A percentile compares a stretch with the other conserved stretches of the same genome.
Evolutionary conservation across 176 grass and related monocot genomes (phyloP).

Genomic region (Aechmea fasciata): DNA sequence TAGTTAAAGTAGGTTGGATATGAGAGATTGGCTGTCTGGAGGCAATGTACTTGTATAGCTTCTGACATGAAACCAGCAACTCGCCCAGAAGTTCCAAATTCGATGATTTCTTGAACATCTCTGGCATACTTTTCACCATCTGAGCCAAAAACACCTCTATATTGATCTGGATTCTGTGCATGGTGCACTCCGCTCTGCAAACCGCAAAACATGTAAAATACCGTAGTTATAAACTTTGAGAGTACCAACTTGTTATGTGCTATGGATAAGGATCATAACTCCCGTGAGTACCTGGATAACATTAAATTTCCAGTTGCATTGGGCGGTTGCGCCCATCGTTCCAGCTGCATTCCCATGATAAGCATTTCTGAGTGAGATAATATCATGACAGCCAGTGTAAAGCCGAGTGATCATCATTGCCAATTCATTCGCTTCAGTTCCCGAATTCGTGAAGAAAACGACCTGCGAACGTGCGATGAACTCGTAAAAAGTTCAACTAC

Average conservation of each 20-base stretch:
- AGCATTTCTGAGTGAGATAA: conserved; percentile 85
- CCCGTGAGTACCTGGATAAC: conserved; percentile 45
- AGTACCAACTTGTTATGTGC: no score
- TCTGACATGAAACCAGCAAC: conserved; percentile 90
- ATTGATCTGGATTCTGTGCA: conserved; percentile 82
- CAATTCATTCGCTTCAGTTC: conserved; percentile 85
- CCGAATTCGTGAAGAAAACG: conserved; percentile 97
- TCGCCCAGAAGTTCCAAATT: conserved; percentile 79
- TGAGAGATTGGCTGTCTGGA: not conserved
- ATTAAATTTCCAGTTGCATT: conserved; percentile 91
- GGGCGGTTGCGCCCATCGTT: conserved; percentile 82
- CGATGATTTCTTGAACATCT: conserved; percentile 93
- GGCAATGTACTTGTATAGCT: conserved; percentile 67
- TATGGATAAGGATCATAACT: no score
- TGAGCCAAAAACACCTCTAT: conserved; percentile 74
- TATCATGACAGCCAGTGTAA: conserved; percentile 80
- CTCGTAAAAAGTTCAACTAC: not conserved
- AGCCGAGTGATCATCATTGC: conserved; percentile 88
- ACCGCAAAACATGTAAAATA: conserved; percentile 3
- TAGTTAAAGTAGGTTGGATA: not conserved
- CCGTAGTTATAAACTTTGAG: no score
- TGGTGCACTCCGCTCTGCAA: conserved; percentile 82
- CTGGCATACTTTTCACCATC: conserved; percentile 86
- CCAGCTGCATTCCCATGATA: conserved; percentile 98
- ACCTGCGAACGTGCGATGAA: conserved; percentile 39